Evolutionary conservation across 345 rosid genomes (phyloP), one percentile per base, ranked within the genome.

Genomic region (Angophora floribunda): DNA sequence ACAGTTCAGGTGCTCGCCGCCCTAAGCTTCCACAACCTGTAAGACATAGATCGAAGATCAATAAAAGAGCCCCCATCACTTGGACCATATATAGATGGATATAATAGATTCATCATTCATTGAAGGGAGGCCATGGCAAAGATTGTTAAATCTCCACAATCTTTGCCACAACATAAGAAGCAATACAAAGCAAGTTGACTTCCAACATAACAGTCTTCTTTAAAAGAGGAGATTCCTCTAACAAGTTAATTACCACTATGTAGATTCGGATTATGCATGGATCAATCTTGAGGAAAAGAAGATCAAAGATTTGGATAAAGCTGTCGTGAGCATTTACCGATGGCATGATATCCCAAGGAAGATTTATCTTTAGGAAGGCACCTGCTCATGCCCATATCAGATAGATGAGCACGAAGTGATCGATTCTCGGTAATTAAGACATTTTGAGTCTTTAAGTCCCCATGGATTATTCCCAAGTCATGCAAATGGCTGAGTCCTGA

Each of bases 1-100:
- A 99, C 87, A 94, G 98, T 90, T 97, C 99, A 52, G 99, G 99
- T 80, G 99, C 95, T 95, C 96, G 98, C 99, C 99, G 96, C 84
- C 55, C 55, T 0, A 19, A 52, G 8, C 3, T 52, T 52, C 55
- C 55, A 6, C 55, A 52, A 52, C 55, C 32, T 28, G 16, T 7
- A 61, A 26, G 4, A 61, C 7, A 12, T 0, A 61, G 16, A 28
- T 0, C 8, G 6, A 13, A 61, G 32, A 61, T 28, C 70, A 6
- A 61, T 28, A 61, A 13, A 61, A 61, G 32, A 28, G 16, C 7
- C 67, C 15, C 28, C 70, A 61, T 61, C 70, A 61, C 32, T 61
- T 11, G 70, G 70, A 61, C 16, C 0, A 61, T 1, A 6, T 28
- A 28, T 61, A 61, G 67, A 61, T 61, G 32, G 8, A 26, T 61